Evolutionary conservation across 345 rosid species (phyloP).

Genomic region (Gossypium mustelinum): DNA sequence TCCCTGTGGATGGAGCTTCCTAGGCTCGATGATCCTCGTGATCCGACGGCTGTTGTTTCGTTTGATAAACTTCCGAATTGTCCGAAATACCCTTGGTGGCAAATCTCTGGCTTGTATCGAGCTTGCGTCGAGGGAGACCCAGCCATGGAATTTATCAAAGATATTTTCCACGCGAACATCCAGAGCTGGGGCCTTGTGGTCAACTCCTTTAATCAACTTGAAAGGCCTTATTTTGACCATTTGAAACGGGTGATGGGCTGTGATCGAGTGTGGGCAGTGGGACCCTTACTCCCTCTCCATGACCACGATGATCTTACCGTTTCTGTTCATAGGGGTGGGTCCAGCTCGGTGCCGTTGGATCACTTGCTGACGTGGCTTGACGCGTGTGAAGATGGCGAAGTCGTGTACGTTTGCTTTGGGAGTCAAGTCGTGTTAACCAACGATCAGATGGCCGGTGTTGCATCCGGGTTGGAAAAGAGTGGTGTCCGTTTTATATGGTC

Average conservation of each 20-base stretch:
- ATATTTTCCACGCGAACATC: constrained; percentile 24
- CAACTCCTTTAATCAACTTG: constrained; percentile 43
- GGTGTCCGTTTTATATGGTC: constrained; percentile 52
- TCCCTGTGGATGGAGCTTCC: constrained; percentile 47
- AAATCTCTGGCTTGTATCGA: constrained; percentile 35
- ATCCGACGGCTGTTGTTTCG: constrained; percentile 22
- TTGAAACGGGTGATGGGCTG: constrained; percentile 34
- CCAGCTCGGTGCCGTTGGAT: constrained; percentile 30
- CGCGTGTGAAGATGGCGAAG: constrained; percentile 32
- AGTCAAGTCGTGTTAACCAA: constrained; percentile 47
- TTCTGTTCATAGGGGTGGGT: constrained; percentile 39
- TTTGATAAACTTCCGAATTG: constrained; percentile 34
- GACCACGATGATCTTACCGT: not conserved
- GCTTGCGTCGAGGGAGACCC: constrained; percentile 33
- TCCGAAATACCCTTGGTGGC: constrained; percentile 43
- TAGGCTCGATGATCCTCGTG: not conserved
- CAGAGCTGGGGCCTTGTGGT: constrained; percentile 50
- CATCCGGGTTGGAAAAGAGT: constrained; percentile 43
- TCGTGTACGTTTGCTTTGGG: constrained; percentile 74
- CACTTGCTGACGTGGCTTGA: constrained; percentile 56
- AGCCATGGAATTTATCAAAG: constrained; percentile 30
- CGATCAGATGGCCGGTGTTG: constrained; percentile 40
- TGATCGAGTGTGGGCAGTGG: constrained; percentile 47
- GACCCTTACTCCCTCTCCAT: constrained; percentile 37
- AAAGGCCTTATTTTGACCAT: constrained; percentile 39